phyloP scores from a whole-genome alignment of 1,139 yeast species.

The Hyphopichia khmerensis region DNA sequence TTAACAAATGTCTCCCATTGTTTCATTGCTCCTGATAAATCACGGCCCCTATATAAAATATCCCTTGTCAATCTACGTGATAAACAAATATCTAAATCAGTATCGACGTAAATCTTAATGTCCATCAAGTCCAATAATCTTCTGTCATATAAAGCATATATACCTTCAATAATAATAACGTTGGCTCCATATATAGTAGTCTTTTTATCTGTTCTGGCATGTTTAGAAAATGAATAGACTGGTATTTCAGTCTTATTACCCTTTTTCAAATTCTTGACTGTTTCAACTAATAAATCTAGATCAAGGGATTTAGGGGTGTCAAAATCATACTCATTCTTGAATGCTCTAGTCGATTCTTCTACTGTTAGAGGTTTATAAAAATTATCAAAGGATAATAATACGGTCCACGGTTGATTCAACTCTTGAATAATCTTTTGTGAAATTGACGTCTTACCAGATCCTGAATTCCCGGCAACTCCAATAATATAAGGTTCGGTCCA shows the following conservation, averaged over 20 bases:
- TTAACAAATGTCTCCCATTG: constrained; percentile 93
- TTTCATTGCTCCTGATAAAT: constrained; percentile 71
- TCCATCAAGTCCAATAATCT: constrained; percentile 77
- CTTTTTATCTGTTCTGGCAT: constrained; percentile 66
- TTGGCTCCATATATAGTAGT: constrained; percentile 91
- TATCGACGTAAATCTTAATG: constrained; percentile 85
- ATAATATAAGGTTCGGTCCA: constrained; percentile 96
- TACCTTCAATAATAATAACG: constrained; percentile 88
- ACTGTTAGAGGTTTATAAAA: constrained; percentile 73
- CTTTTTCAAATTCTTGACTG: constrained; percentile 62
- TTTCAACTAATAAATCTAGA: constrained; percentile 64
- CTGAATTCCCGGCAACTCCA: constrained; percentile 93
- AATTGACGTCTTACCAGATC: constrained; percentile 93
- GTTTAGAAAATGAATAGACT: constrained; percentile 76
- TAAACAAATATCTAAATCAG: constrained; percentile 88
- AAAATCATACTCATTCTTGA: constrained; percentile 69
- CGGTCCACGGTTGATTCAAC: constrained; percentile 93
- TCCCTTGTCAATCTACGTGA: constrained; percentile 87
- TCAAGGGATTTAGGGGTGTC: constrained; percentile 86
- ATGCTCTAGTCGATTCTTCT: constrained; percentile 65
- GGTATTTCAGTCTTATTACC: constrained; percentile 68
- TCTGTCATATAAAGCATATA: constrained; percentile 75
- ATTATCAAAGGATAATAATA: constrained; percentile 86
- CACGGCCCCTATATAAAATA: constrained; percentile 82
- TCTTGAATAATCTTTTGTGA: constrained; percentile 80